phyloP scores from a whole-genome alignment of 176 grass and related monocot species.

The Raddia distichophylla region DNA sequence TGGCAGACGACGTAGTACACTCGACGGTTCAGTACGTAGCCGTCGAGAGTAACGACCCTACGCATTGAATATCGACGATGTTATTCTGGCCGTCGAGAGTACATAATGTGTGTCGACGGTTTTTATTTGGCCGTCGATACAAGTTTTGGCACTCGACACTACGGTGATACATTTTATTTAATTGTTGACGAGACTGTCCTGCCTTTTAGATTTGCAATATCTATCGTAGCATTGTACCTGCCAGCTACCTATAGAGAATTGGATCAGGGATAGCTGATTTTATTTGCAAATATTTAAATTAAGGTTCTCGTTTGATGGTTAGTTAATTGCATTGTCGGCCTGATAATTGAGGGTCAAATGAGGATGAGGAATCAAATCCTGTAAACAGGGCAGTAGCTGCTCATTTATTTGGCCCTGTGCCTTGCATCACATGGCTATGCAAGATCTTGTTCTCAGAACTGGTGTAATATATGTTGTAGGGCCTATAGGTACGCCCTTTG shows the following conservation, averaged over 20 bases:
- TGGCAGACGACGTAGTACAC: no score
- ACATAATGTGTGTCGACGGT: no score
- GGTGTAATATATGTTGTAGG: background rate
- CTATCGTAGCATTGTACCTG: background rate
- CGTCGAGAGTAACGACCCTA: no score
- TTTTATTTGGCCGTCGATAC: no score
- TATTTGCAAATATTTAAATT: background rate
- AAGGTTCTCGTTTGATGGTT: background rate
- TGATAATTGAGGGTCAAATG: conserved; percentile 44
- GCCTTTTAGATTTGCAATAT: conserved; percentile 14
- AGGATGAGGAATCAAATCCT: conserved; percentile 54
- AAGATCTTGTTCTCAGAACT: background rate
- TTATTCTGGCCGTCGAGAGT: no score
- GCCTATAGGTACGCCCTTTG: conserved; percentile 24
- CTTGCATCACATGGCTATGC: conserved; percentile 25
- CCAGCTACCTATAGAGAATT: background rate
- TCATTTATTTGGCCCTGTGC: conserved; percentile 26
- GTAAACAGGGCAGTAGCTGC: conserved; percentile 33
- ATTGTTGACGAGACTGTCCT: background rate
- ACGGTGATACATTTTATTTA: background rate
- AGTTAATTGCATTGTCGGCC: conserved; percentile 21
- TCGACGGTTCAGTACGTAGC: no score
- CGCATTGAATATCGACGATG: no score
- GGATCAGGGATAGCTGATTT: background rate
- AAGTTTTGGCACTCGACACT: no score